phyloP scores from a whole-genome alignment of 2,329 filamentous ascomycete species.

The Phoma sp. region DNA sequence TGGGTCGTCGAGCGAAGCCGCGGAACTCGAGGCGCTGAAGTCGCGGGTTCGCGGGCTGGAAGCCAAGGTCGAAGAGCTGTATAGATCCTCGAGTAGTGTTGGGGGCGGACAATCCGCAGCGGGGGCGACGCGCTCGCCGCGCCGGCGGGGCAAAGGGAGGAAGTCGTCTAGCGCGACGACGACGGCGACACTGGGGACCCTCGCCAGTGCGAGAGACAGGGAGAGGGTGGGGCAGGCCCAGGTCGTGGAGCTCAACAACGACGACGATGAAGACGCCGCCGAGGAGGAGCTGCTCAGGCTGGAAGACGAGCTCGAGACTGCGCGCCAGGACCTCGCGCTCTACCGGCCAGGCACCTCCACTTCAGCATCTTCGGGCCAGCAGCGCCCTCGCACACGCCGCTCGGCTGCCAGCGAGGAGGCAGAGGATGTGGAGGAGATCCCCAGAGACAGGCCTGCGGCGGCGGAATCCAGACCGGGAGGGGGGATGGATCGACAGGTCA shows the following conservation, averaged over 20 bases:
- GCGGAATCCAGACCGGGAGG: background rate
- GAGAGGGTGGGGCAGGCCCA: background rate
- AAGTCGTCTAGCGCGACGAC: slow-evolving; percentile 33
- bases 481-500: slow-evolving; percentile 36
- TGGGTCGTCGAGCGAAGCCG: slow-evolving; percentile 11
- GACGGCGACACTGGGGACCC: slow-evolving; percentile 25
- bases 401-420: slow-evolving; percentile 11
- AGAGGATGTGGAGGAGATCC: slow-evolving; percentile 40
- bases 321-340: slow-evolving; percentile 37
- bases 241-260: background rate
- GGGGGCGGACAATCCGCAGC: background rate
- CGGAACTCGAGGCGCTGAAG: slow-evolving; percentile 45
- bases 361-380: background rate
- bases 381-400: slow-evolving; percentile 8
- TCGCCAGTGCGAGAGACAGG: background rate
- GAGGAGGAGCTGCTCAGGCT: slow-evolving; percentile 41
- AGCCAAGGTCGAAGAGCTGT: slow-evolving; percentile 46
- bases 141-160: slow-evolving; percentile 39
- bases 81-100: slow-evolving; percentile 17
- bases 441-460: slow-evolving; percentile 12
- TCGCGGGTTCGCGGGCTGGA: slow-evolving; percentile 44
- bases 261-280: slow-evolving; percentile 28
- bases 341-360: slow-evolving; percentile 16
- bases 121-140: slow-evolving; percentile 34
- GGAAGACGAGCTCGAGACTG: slow-evolving; percentile 42